Evolutionary conservation across 2,329 filamentous ascomycete genomes (phyloP), one percentile per base, ranked within the genome.

Genomic region (Aspergillus udagawae): DNA sequence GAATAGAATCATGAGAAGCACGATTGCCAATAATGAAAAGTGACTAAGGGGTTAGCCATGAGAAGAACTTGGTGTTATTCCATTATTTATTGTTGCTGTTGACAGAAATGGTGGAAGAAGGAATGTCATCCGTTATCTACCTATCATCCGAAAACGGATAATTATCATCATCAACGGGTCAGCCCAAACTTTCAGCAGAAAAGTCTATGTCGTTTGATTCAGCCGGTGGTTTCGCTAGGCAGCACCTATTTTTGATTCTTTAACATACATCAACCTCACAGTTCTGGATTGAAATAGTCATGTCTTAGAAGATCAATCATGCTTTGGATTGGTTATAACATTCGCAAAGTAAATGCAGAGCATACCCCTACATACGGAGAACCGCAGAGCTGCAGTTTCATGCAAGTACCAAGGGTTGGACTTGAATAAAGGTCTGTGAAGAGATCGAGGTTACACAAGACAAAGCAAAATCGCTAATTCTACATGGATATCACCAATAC

Each of bases 401-500:
- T 21, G 41, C n/a, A 44, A 20, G 20, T 7, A 44, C 41, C 8
- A 8, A 44, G 2, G 25, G 1, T 25, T 25, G 1, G 4, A 25
- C 25, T 25, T 25, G 25, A 25, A 25, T 25, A 25, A 25, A 25
- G 25, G 25, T 25, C 25, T 25, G 25, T 25, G 25, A 25, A 25
- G n/a, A 45, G 7, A 42, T 49, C 45, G 49, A 44, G 42, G 50
- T 23, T 53, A 42, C 52, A 57, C 41, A 60, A 60, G 42, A 57
- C 57, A 63, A 60, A 64, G 12, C 54, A 48, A 44, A 29, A 51
- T 50, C 47, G 29, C 29, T 27, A 64, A 62, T 44, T 63, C 53
- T 64, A 62, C 61, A 63, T 57, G 52, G 57, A 65, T 64, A 63
- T 60, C 52, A 47, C 44, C 44, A 47, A 47, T 23, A 47, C 42